phyloP scores from a whole-genome alignment of 257 asterid genomes.

The Solanum etuberosum region DNA sequence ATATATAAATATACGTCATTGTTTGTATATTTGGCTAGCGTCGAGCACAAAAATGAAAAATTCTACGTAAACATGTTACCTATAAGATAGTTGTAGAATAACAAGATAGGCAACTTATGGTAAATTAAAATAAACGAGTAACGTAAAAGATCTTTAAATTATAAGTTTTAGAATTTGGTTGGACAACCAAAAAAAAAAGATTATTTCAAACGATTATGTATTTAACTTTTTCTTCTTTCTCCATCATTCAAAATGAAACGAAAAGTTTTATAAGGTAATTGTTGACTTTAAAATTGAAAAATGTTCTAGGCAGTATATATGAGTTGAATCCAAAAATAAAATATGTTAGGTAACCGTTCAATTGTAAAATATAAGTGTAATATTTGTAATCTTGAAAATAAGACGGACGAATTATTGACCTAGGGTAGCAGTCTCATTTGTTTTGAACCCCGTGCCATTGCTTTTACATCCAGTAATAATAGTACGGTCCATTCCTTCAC shows the following conservation, averaged over 20 bases:
- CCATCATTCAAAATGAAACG: not conserved
- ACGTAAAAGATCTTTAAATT: not conserved
- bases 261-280: not conserved
- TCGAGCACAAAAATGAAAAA: not conserved
- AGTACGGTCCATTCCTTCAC: constrained; percentile 1
- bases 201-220: not conserved
- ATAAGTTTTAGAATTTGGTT: not conserved
- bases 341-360: not conserved
- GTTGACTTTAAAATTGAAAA: not conserved
- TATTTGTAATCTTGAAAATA: not conserved
- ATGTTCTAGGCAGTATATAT: not conserved
- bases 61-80: not conserved
- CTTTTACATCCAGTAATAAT: not conserved
- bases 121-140: not conserved
- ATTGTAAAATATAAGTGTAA: not conserved
- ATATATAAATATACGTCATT: not conserved
- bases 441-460: not conserved
- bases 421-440: not conserved
- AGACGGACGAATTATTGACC: not conserved
- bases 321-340: not conserved
- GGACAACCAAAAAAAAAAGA: not conserved
- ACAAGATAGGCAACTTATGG: not conserved
- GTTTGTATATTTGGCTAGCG: not conserved
- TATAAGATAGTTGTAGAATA: not conserved
- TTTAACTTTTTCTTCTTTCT: not conserved